Percentiles rank a stretch among this genome's conserved stretches.
Conservation (phyloP, 2,329 filamentous ascomycete genomes). For the Chaetomiaceae sp. region DNA sequence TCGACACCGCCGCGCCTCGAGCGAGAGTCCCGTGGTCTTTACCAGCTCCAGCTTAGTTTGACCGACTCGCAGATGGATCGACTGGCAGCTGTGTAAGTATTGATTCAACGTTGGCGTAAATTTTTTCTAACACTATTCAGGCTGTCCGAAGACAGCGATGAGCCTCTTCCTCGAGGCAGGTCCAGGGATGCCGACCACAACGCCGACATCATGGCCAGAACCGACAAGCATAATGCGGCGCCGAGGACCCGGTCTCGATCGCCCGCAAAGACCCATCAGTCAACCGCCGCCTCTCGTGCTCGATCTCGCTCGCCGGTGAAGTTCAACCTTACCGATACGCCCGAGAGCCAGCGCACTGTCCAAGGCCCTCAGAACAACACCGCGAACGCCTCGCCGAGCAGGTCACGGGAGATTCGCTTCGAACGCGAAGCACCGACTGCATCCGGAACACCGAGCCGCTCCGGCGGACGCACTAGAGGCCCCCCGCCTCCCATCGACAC, state of each 20-base stretch:
- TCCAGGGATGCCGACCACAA: background rate
- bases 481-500: slow-evolving; percentile 17
- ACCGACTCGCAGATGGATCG: slow-evolving; percentile 47
- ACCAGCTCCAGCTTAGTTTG: slow-evolving; percentile 45
- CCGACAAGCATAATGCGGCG: background rate
- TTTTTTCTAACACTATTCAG: background rate
- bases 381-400: slow-evolving; percentile 11
- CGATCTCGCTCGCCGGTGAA: slow-evolving; percentile 27
- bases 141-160: slow-evolving; percentile 13
- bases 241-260: slow-evolving; percentile 18
- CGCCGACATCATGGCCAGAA: background rate
- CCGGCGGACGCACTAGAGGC: background rate
- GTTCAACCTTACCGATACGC: slow-evolving; percentile 5
- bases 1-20: slow-evolving; percentile 36
- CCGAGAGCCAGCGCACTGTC: slow-evolving; percentile 5
- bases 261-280: slow-evolving; percentile 12
- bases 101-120: background rate
- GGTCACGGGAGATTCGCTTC: background rate
- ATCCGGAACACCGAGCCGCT: background rate
- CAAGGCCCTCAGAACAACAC: slow-evolving; percentile 3
- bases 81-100: slow-evolving; percentile 42
- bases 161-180: slow-evolving; percentile 7
- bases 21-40: slow-evolving; percentile 36
- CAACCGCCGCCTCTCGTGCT: slow-evolving; percentile 1
- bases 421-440: background rate